Evolutionary conservation across 169 alveolate species (phyloP).

Genomic region (Plasmodium sp.): DNA sequence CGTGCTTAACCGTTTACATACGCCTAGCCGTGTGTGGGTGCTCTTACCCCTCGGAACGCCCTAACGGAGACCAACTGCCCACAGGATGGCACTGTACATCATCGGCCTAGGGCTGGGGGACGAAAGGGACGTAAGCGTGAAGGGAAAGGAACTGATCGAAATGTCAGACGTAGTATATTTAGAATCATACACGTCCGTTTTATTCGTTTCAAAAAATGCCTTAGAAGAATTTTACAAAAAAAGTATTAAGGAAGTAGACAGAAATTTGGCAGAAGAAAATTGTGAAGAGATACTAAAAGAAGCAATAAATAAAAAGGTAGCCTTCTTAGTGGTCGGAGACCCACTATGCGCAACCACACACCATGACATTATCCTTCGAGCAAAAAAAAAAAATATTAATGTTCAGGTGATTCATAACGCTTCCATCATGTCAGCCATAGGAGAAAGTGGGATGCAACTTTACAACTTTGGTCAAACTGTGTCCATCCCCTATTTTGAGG

Average conservation of each 20-base stretch:
- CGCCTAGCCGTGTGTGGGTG: background rate
- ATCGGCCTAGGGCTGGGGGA: slow-evolving; percentile 96
- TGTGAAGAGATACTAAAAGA: slow-evolving; percentile 91
- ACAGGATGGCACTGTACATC: slow-evolving; percentile 92
- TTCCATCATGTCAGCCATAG: slow-evolving; percentile 77
- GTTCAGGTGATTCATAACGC: slow-evolving; percentile 97
- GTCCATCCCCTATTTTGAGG: slow-evolving; percentile 98
- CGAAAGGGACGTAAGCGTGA: slow-evolving; percentile 93
- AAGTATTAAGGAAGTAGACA: slow-evolving; percentile 92
- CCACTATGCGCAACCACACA: slow-evolving; percentile 98
- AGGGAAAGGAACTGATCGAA: slow-evolving; percentile 92
- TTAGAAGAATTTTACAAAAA: slow-evolving; percentile 87
- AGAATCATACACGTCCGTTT: slow-evolving; percentile 95
- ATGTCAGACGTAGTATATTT: slow-evolving; percentile 90
- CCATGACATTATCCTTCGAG: slow-evolving; percentile 93
- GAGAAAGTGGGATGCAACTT: slow-evolving; percentile 89
- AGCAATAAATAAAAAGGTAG: slow-evolving; percentile 89
- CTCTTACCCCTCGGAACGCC: background rate
- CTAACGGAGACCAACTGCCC: background rate
- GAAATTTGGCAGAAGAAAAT: slow-evolving; percentile 94
- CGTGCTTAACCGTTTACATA: background rate
- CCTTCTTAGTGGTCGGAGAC: slow-evolving; percentile 96
- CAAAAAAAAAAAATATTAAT: slow-evolving; percentile 90
- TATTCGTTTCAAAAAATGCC: slow-evolving; percentile 85
- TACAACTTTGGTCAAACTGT: slow-evolving; percentile 99